Percentiles rank a stretch among this genome's conserved stretches.
Evolutionary conservation across 2,329 filamentous ascomycete genomes (phyloP).

Genomic region (Phialophora tarda): DNA sequence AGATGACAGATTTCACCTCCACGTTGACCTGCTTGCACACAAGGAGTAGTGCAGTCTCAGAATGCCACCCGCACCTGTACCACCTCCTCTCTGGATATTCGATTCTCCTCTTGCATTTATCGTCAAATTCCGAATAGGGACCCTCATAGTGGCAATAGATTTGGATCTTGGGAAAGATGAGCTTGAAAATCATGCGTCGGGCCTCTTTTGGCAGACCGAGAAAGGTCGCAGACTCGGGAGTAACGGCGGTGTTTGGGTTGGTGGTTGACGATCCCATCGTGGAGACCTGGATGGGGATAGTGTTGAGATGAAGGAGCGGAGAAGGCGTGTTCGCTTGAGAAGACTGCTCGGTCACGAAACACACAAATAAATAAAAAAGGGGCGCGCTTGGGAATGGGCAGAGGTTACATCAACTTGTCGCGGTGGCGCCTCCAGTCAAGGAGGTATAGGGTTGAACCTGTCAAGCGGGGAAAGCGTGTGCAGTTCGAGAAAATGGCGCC

Average conservation of each 20-base stretch:
- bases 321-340: background rate
- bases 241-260: background rate
- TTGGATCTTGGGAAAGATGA: background rate
- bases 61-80: background rate
- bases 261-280: background rate
- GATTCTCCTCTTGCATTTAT: background rate
- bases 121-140: background rate
- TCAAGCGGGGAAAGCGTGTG: background rate
- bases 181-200: background rate
- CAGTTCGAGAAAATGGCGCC: background rate
- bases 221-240: background rate
- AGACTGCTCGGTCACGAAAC: background rate
- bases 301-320: background rate
- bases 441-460: background rate
- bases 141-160: slow-evolving; percentile 1
- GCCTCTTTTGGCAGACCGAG: background rate
- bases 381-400: background rate
- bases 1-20: background rate
- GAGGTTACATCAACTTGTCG: background rate
- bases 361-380: background rate
- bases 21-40: background rate
- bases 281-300: background rate
- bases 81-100: background rate
- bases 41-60: background rate
- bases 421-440: background rate